Conservation (phyloP, 345 rosid species). For the Eucalyptus albens region DNA sequence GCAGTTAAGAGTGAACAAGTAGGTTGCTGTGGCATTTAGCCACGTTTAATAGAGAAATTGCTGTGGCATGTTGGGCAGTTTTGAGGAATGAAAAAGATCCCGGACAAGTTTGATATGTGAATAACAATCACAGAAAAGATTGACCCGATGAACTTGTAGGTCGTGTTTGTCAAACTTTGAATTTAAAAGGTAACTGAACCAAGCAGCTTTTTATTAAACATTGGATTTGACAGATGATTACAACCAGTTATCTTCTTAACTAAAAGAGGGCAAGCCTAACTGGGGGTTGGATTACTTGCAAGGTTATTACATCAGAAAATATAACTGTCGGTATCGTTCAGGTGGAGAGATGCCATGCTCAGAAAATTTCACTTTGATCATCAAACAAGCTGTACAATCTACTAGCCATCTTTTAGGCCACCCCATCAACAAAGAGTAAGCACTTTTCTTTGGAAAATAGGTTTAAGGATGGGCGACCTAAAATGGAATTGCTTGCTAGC, state of each 20-base stretch:
- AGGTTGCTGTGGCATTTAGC: neutral
- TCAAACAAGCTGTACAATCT: neutral
- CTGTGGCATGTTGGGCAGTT: neutral
- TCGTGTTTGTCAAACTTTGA: neutral
- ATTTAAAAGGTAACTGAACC: neutral
- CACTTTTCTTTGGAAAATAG: neutral
- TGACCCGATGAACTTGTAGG: neutral
- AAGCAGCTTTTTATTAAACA: neutral
- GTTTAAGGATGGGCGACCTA: neutral
- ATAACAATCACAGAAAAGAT: neutral
- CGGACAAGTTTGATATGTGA: neutral
- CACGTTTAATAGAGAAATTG: neutral
- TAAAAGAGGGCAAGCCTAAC: neutral
- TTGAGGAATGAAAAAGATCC: neutral
- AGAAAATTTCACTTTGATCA: neutral
- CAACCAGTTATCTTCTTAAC: rapidly evolving
- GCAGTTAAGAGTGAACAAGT: neutral
- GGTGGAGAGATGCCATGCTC: neutral
- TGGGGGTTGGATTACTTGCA: neutral
- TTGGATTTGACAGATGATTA: neutral
- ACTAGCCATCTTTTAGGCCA: neutral
- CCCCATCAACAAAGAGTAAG: neutral
- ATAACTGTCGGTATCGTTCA: neutral
- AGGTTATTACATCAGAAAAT: neutral
- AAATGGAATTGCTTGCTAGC: neutral